Percentiles rank a stretch among this genome's conserved stretches.
Evolutionary conservation across 2,329 filamentous ascomycete species (phyloP).

Genomic region (Myotisia sp.): DNA sequence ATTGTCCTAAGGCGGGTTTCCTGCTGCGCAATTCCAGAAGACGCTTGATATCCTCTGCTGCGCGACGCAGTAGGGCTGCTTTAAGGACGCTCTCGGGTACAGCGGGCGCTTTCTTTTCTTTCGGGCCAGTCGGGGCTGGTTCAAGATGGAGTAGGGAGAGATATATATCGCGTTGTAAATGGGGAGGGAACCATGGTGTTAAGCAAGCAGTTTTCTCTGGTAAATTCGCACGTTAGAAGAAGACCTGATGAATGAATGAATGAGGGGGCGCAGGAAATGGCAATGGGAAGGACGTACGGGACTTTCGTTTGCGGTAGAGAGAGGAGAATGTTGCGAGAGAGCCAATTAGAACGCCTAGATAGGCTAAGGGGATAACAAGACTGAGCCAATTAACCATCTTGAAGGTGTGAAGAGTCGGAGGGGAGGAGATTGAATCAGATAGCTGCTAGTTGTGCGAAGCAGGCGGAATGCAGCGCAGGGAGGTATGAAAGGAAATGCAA

Average conservation of each 20-base stretch:
- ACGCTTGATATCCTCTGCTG: constrained; percentile 82
- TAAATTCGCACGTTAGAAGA: not conserved
- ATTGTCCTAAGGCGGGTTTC: constrained; percentile 70
- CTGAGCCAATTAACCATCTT: constrained; percentile 61
- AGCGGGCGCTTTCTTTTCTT: constrained; percentile 50
- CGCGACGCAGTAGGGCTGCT: constrained; percentile 74
- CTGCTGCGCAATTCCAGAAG: constrained; percentile 77
- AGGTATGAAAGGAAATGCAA: no score
- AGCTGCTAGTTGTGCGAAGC: no score
- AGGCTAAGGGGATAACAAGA: constrained; percentile 75
- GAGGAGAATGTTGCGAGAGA: constrained; percentile 84
- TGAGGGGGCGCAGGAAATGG: not conserved
- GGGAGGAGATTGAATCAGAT: no score
- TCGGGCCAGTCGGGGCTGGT: constrained; percentile 33
- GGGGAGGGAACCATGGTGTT: constrained; percentile 84
- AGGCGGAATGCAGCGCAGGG: no score
- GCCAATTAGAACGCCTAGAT: constrained; percentile 72
- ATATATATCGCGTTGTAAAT: constrained; percentile 89
- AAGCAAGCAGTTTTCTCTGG: constrained; percentile 66
- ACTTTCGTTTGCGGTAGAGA: constrained; percentile 85
- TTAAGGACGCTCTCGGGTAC: constrained; percentile 76
- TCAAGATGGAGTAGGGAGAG: constrained; percentile 76
- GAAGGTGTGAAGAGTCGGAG: constrained; percentile 9
- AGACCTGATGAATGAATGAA: no score
- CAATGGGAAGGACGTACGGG: constrained; percentile 40